Evolutionary conservation across 768 basidiomycete species (phyloP).

Genomic region (Mycena galericulata): DNA sequence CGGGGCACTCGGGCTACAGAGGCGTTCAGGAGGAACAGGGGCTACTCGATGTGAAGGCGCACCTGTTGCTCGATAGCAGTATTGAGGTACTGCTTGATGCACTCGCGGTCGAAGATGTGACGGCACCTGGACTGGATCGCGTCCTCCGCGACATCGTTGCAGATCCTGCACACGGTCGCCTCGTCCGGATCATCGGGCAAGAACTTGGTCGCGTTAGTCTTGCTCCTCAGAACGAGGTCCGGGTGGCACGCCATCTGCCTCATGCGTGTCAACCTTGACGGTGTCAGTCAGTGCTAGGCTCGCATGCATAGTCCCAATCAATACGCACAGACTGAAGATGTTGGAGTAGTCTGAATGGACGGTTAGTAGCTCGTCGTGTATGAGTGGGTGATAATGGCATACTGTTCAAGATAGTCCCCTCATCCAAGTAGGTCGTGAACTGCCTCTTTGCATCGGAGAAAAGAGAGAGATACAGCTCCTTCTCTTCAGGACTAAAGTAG

Average conservation of each 20-base stretch:
- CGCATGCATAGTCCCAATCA: neutral
- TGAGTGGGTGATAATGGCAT: conserved; percentile 44
- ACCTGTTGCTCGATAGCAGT: conserved; percentile 75
- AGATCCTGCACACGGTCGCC: conserved; percentile 92
- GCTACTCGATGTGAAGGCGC: conserved; percentile 39
- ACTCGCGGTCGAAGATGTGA: conserved; percentile 96
- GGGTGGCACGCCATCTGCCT: conserved; percentile 96
- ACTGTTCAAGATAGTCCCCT: conserved; percentile 95
- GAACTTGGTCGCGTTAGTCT: conserved; percentile 77
- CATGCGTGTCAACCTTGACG: conserved; percentile 89
- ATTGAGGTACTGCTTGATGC: conserved; percentile 93
- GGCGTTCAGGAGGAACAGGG: neutral
- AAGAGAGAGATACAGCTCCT: conserved; percentile 91
- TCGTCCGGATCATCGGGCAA: conserved; percentile 70
- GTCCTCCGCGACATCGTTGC: conserved; percentile 97
- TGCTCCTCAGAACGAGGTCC: conserved; percentile 91
- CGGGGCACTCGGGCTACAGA: conserved; percentile 88
- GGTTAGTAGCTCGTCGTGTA: conserved; percentile 11
- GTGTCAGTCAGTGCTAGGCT: conserved; percentile 30
- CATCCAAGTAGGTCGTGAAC: conserved; percentile 90
- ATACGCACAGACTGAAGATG: conserved; percentile 80
- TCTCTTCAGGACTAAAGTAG: conserved; percentile 97
- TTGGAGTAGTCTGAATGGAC: conserved; percentile 81
- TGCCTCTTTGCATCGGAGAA: conserved; percentile 94
- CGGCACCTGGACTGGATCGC: conserved; percentile 94